Percentiles rank a stretch among this genome's conserved stretches.
phyloP scores from a whole-genome alignment of 2,329 filamentous ascomycete genomes.

The Hymenoscyphus occultus region DNA sequence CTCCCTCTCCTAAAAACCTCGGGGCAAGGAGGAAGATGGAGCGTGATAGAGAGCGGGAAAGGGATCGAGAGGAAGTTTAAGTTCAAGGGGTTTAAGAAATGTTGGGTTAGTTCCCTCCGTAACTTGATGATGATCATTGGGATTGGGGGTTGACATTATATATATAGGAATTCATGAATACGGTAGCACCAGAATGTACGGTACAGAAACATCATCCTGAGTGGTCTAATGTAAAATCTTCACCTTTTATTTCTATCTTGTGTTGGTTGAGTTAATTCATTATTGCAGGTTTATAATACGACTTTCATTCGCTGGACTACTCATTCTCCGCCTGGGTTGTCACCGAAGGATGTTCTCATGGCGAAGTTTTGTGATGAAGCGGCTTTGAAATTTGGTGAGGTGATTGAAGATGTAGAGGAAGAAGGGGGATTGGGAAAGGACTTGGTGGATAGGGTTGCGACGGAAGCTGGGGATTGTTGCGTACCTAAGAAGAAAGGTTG shows the following conservation, averaged over 20 bases:
- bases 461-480: constrained; percentile 53
- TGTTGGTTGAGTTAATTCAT: not conserved
- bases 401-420: constrained; percentile 23
- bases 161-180: constrained; percentile 71
- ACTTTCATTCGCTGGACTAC: constrained; percentile 72
- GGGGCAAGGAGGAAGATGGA: constrained; percentile 44
- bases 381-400: constrained; percentile 56
- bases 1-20: constrained; percentile 17
- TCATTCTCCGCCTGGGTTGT: constrained; percentile 64
- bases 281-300: constrained; percentile 63
- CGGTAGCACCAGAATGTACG: constrained; percentile 65
- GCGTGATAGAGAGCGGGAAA: constrained; percentile 47
- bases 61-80: constrained; percentile 59
- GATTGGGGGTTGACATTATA: not conserved
- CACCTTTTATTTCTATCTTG: not conserved
- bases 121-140: constrained; percentile 1
- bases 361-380: constrained; percentile 60
- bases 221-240: constrained; percentile 64
- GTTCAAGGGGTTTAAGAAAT: constrained; percentile 64
- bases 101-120: constrained; percentile 51
- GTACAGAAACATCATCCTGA: constrained; percentile 69
- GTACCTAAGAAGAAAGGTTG: constrained; percentile 42
- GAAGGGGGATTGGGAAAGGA: constrained; percentile 37
- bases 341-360: constrained; percentile 59
- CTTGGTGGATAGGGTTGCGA: constrained; percentile 47